Base-by-base conservation (phyloP, 805 yeast genomes). In the Cyberlindnera mycetangii region DNA sequence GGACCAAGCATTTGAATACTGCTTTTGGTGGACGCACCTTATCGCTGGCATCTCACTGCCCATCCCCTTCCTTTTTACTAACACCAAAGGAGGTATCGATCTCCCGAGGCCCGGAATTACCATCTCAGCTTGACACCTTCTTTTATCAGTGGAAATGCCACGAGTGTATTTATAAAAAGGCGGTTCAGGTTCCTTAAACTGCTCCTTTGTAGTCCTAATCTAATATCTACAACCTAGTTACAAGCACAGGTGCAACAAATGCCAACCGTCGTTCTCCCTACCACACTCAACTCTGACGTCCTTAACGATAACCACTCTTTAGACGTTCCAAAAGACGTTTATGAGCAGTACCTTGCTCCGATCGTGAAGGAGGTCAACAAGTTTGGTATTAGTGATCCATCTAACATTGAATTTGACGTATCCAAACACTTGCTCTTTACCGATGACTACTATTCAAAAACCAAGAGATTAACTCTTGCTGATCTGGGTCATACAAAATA, bases 401-500 rank as follows among this genome's bases (percentile, higher is more conserved):
- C 44, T 7, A 16, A 37, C 3, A 47, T 63, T 12, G 42, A 52
- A 15, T 72, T 72, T 40, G 73, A 71, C 49, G 68, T 73, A 1
- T 45, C 50, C 12, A 60, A 55, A 46, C 75, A 71, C 54, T 45
- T 71, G 18, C 53, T 65, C 6, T 67, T 64, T 54, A 66, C 65
- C 24, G 68, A 67, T 42, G 70, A 68, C 37, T 61, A 61, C 49
- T 70, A 55, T 42, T 60, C 63, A 10, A 60, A 56, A 22, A 69
- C 72, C 18, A 62, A 68, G 45, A 62, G 60, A 39, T 60, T 67
- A 38, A 68, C 73, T 3, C 69, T 78, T 71, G 72, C 65, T 37
- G 82, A 79, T 47, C 65, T 79, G 45, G 79, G 78, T 0, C 59
- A 72, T 44, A 45, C 47, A 5, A 34, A 44, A 9, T 54, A 70